These are phyloP conservation scores for Scutellaria barbata DNA, from an alignment of 257 asterid species.

Conservation along the genomic window DNA sequence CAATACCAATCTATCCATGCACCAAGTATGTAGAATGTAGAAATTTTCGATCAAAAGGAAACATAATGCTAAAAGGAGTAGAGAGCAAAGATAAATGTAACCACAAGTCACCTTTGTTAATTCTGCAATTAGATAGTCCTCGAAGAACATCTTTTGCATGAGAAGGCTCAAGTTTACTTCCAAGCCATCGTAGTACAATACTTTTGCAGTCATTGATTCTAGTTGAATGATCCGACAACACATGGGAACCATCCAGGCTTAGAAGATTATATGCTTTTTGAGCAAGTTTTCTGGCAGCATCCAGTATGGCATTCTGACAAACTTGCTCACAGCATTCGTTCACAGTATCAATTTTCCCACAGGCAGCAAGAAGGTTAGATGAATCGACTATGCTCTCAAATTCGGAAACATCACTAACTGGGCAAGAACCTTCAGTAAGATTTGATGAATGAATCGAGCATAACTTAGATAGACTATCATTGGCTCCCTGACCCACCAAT, in stretches of 20 bases:
- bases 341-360: conserved; percentile 77
- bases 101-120: conserved; percentile 75
- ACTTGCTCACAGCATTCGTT: conserved; percentile 95
- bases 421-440: conserved; percentile 95
- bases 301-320: conserved; percentile 84
- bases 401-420: conserved; percentile 68
- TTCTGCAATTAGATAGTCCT: conserved; percentile 87
- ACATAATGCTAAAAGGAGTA: not conserved
- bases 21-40: not conserved
- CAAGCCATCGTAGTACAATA: conserved; percentile 88
- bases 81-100: not conserved
- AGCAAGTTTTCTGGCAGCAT: conserved; percentile 85
- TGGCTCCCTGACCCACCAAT: conserved; percentile 88
- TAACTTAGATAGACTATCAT: conserved; percentile 63
- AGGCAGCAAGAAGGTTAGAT: conserved; percentile 74
- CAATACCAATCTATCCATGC: not conserved
- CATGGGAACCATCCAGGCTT: conserved; percentile 55
- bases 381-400: conserved; percentile 79
- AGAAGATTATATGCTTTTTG: conserved; percentile 65
- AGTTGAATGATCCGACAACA: conserved; percentile 67
- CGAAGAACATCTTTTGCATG: conserved; percentile 88
- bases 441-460: conserved; percentile 79
- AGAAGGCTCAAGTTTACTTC: conserved; percentile 82
- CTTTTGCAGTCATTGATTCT: conserved; percentile 76
- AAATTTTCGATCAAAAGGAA: not conserved